A percentile compares a stretch with the other conserved stretches of the same genome.
Evolutionary conservation across 169 alveolate genomes (phyloP).

Genomic region (Babesia gibsoni): DNA sequence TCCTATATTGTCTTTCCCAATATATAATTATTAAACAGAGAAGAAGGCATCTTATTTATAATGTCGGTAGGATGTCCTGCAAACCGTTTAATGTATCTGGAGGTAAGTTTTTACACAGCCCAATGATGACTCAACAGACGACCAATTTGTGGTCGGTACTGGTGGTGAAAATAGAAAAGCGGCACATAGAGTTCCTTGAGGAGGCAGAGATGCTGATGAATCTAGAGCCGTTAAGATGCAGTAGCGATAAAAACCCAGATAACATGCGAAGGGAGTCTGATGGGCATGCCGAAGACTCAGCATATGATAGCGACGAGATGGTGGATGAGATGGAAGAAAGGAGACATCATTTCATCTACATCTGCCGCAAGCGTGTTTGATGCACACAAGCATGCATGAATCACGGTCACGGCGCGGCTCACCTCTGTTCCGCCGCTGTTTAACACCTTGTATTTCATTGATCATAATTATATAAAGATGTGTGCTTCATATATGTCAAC

Average conservation of each 20-base stretch:
- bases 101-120: constrained; percentile 27
- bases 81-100: constrained; percentile 46
- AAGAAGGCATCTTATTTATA: constrained; percentile 18
- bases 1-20: not conserved
- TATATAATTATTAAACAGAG: constrained; percentile 3
- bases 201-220: not conserved
- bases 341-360: constrained; percentile 19
- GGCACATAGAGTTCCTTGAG: constrained; percentile 10
- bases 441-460: not conserved
- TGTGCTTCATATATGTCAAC: not conserved
- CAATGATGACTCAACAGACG: not conserved
- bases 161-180: constrained; percentile 31
- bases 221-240: not conserved
- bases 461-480: not conserved
- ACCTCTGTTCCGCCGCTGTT: not conserved
- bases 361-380: constrained; percentile 31
- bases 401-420: constrained; percentile 1
- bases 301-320: constrained; percentile 18
- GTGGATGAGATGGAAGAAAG: constrained; percentile 7
- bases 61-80: constrained; percentile 56
- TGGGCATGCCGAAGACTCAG: not conserved
- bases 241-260: too few species aligned
- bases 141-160: constrained; percentile 28
- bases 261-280: too few species aligned
- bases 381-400: constrained; percentile 32